A percentile compares a stretch with the other conserved stretches of the same genome.
These are phyloP conservation scores for Myrica gale DNA, from an alignment of 306 rosid genomes.

Conservation along the genomic window DNA sequence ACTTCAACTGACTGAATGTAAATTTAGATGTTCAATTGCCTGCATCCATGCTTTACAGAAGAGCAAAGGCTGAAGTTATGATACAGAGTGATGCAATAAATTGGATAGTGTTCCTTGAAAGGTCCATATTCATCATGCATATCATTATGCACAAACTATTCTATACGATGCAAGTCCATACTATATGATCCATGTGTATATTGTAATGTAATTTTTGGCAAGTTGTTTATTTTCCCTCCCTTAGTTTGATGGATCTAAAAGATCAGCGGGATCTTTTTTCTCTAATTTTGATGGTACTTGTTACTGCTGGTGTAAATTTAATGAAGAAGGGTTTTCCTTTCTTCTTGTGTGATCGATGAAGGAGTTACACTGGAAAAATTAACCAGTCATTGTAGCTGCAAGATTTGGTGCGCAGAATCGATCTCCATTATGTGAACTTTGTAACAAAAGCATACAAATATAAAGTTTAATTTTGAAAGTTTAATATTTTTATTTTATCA, in stretches of 20 bases:
- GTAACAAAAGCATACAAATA: no score
- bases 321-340: neutral
- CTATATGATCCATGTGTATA: neutral
- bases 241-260: neutral
- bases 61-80: slow-evolving; percentile 42
- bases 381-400: neutral
- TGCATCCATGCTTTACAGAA: slow-evolving; percentile 41
- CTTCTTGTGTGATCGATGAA: no score
- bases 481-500: neutral
- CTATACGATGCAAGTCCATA: neutral
- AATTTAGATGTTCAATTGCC: slow-evolving; percentile 63
- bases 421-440: no score
- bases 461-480: neutral
- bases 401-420: neutral
- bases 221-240: slow-evolving; percentile 18
- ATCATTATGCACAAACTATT: slow-evolving; percentile 26
- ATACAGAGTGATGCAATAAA: slow-evolving; percentile 44
- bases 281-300: slow-evolving; percentile 4
- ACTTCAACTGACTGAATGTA: slow-evolving; percentile 65
- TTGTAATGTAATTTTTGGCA: slow-evolving; percentile 7
- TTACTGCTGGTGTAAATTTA: slow-evolving; percentile 2
- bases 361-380: no score
- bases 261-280: neutral
- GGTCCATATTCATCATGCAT: slow-evolving; percentile 28
- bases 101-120: slow-evolving; percentile 29